These are phyloP conservation scores for Yamadazyma ubonensis DNA, from an alignment of 805 yeast genomes.

Conservation along the genomic window DNA sequence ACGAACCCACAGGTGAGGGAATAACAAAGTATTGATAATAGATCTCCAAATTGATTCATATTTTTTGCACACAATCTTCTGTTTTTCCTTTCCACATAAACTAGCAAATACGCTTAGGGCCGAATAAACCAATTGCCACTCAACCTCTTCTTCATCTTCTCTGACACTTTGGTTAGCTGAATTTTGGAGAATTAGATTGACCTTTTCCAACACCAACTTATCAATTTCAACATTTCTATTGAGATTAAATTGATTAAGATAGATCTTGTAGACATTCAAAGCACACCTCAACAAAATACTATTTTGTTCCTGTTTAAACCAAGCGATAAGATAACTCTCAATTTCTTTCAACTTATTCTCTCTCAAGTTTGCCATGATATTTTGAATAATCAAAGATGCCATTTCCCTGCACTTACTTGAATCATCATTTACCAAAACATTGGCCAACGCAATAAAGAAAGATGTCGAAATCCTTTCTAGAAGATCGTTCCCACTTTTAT, in stretches of 20 bases:
- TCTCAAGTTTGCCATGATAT: constrained; percentile 50
- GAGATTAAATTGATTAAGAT: constrained; percentile 47
- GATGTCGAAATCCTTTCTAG: constrained; percentile 64
- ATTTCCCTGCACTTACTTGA: constrained; percentile 77
- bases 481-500: constrained; percentile 60
- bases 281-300: constrained; percentile 66
- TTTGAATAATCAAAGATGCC: constrained; percentile 62
- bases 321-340: constrained; percentile 48
- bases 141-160: constrained; percentile 40
- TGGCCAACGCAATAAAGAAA: constrained; percentile 79
- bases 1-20: constrained; percentile 93
- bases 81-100: constrained; percentile 39
- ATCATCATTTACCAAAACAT: constrained; percentile 75
- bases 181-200: constrained; percentile 24
- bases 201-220: constrained; percentile 26
- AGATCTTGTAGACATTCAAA: constrained; percentile 67
- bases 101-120: constrained; percentile 53
- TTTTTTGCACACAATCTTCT: constrained; percentile 22
- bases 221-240: constrained; percentile 42
- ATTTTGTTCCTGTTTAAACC: constrained; percentile 62
- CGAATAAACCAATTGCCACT: constrained; percentile 80
- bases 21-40: constrained; percentile 58
- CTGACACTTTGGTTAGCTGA: constrained; percentile 35
- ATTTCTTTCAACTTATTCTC: constrained; percentile 29
- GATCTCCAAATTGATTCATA: constrained; percentile 49